Evolutionary conservation across 78 protist species (phyloP).

Genomic region (Chrysochromulina tobinii): DNA sequence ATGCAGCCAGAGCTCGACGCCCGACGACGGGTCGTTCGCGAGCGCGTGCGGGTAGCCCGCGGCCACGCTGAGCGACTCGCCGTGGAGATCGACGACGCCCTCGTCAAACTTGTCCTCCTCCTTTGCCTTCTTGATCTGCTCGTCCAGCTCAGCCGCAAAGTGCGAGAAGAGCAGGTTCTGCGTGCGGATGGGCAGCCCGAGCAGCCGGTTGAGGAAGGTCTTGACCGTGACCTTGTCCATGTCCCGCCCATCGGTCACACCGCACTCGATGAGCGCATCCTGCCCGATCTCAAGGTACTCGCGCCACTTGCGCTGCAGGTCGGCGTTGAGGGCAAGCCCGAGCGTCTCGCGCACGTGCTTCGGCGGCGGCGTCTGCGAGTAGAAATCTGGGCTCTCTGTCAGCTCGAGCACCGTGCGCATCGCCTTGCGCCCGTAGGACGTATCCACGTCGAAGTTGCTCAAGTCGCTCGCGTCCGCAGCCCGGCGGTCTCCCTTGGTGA

Average conservation of each 20-base stretch:
- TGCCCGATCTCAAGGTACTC: not conserved
- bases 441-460: not conserved
- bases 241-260: not conserved
- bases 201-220: not conserved
- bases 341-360: not conserved
- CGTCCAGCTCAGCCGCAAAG: not conserved
- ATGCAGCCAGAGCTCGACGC: not conserved
- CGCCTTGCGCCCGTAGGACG: not conserved
- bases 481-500: constrained; percentile 50
- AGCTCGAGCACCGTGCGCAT: too few species aligned
- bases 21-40: not conserved
- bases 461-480: constrained; percentile 7
- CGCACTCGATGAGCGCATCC: not conserved
- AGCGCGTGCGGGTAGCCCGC: not conserved
- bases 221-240: not conserved
- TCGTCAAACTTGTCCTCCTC: not conserved
- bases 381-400: too few species aligned
- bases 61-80: not conserved
- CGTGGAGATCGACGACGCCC: constrained; percentile 22
- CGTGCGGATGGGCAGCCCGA: not conserved
- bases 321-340: not conserved
- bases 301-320: not conserved
- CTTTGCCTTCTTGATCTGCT: not conserved
- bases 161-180: not conserved
- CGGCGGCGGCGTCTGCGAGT: not conserved